Percentiles rank a stretch among this genome's conserved stretches.
These are phyloP conservation scores for Colletotrichum liaoningense DNA, from an alignment of 2,329 filamentous ascomycete species.

Conservation along the genomic window DNA sequence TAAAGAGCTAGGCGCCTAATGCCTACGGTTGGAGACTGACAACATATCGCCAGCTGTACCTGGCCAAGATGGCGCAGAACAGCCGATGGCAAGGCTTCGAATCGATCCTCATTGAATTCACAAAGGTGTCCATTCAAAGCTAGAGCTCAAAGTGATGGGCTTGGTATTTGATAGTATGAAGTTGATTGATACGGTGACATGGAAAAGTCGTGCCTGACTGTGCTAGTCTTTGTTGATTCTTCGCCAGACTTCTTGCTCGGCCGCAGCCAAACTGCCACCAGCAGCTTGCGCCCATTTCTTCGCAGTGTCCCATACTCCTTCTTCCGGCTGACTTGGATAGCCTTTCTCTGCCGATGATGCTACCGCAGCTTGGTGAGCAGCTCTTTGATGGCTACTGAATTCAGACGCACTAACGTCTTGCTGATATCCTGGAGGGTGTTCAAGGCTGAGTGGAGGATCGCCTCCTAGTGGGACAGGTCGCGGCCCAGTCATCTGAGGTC, in stretches of 20 bases:
- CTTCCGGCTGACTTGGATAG: conserved; percentile 44
- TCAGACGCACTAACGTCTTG: conserved; percentile 67
- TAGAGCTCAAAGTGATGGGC: background rate
- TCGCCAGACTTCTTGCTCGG: conserved; percentile 72
- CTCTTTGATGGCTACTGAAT: conserved; percentile 59
- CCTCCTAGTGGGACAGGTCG: conserved; percentile 42
- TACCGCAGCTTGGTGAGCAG: conserved; percentile 50
- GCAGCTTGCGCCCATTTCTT: conserved; percentile 69
- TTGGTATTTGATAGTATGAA: background rate
- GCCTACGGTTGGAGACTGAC: conserved; percentile 10
- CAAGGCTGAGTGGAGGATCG: conserved; percentile 44
- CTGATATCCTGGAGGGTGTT: conserved; percentile 67
- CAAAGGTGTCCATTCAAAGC: background rate
- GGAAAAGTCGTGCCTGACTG: background rate
- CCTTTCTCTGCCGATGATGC: conserved; percentile 43
- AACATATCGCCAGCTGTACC: conserved; percentile 3
- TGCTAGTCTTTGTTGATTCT: conserved; percentile 68
- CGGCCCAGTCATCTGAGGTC: conserved; percentile 41
- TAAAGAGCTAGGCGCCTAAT: conserved; percentile 9
- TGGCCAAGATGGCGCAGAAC: background rate
- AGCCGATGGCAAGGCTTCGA: background rate
- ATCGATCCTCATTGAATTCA: background rate
- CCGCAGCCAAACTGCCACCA: conserved; percentile 67
- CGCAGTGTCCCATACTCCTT: conserved; percentile 65
- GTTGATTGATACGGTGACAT: conserved; percentile 1